Evolutionary conservation across 1,139 yeast species (phyloP).

Genomic region (Blastobotrys raffinosifermentans): DNA sequence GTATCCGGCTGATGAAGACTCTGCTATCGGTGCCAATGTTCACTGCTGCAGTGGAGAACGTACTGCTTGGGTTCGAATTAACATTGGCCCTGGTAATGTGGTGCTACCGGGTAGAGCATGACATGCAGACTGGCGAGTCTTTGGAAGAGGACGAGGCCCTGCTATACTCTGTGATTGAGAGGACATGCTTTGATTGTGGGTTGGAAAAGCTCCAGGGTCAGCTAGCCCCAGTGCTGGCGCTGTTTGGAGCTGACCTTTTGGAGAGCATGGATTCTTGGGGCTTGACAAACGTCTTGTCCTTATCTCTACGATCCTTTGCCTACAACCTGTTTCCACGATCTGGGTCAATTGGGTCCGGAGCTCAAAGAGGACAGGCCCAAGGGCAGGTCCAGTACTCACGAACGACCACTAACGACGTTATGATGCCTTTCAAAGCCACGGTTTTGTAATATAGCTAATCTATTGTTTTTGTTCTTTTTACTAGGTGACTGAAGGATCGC

Average conservation of each 20-base stretch:
- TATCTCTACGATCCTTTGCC: constrained; percentile 25
- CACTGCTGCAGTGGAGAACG: constrained; percentile 20
- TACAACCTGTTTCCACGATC: constrained; percentile 17
- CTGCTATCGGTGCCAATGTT: constrained; percentile 21
- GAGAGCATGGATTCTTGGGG: constrained; percentile 29
- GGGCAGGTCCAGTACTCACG: too few species aligned
- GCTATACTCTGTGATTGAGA: constrained; percentile 21
- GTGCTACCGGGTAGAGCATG: constrained; percentile 29
- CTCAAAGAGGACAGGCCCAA: too few species aligned
- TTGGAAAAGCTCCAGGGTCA: constrained; percentile 23
- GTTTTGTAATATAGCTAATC: neutral
- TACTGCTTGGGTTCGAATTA: constrained; percentile 26
- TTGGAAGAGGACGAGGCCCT: constrained; percentile 18
- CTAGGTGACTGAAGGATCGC: too few species aligned
- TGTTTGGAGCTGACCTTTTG: constrained; percentile 27
- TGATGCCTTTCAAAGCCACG: constrained; percentile 1
- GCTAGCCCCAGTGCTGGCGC: constrained; percentile 26
- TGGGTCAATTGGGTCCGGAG: neutral
- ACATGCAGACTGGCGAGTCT: constrained; percentile 14
- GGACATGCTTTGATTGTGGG: constrained; percentile 22
- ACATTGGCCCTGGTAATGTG: constrained; percentile 28
- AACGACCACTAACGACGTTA: constrained; percentile 1
- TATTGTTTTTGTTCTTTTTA: too few species aligned
- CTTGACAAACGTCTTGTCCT: constrained; percentile 24
- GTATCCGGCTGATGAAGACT: constrained; percentile 20